Percentiles rank a stretch among this genome's conserved stretches.
Conservation (phyloP, 208 protist species). For the Wallacemonas sp. region DNA sequence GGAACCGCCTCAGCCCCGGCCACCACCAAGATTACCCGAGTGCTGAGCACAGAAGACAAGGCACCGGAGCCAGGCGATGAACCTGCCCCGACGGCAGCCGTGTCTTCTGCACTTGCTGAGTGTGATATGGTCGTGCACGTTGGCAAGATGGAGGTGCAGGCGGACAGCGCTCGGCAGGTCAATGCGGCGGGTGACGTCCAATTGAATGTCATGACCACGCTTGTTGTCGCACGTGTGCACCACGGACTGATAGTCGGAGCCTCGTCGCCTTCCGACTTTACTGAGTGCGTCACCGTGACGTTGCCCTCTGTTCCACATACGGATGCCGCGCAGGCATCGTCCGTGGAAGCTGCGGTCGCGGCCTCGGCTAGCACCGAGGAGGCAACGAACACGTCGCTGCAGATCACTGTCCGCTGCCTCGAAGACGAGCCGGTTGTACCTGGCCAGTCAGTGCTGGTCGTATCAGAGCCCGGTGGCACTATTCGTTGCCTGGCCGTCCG, state of each 20-base stretch:
- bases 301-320: conserved; percentile 10
- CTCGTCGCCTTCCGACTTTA: conserved; percentile 26
- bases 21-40: not conserved
- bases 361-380: conserved; percentile 38
- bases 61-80: not conserved
- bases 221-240: conserved; percentile 29
- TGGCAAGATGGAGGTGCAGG: conserved; percentile 28
- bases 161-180: conserved; percentile 39
- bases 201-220: conserved; percentile 30
- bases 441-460: conserved; percentile 55
- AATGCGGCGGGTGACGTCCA: conserved; percentile 46
- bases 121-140: conserved; percentile 40
- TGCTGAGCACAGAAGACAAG: not conserved
- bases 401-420: conserved; percentile 58
- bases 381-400: conserved; percentile 1
- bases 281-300: conserved; percentile 40
- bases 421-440: conserved; percentile 45
- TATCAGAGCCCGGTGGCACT: conserved; percentile 56
- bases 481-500: conserved; percentile 53
- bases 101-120: not conserved
- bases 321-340: not conserved
- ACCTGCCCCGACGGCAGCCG: not conserved
- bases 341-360: not conserved
- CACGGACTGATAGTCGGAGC: conserved; percentile 59
- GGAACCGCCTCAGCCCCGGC: too few relatives aligned